Conservation (phyloP, 768 basidiomycete genomes). For the Rhizopogon salebrosus region DNA sequence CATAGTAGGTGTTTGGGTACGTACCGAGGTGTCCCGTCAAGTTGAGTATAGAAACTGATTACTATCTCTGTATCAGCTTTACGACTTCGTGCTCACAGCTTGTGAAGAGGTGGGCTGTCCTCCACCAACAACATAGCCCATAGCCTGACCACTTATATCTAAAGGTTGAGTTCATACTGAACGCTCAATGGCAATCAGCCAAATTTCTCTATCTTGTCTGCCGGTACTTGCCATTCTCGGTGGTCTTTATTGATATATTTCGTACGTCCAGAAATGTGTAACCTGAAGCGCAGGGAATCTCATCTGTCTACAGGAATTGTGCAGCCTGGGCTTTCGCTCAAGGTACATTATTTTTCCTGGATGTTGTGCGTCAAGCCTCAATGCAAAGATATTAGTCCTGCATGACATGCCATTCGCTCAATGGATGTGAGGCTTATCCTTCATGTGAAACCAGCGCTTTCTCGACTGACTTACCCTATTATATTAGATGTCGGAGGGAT, state of each 20-base stretch:
- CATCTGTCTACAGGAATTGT: not conserved
- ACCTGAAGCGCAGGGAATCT: not conserved
- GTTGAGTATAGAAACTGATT: conserved; percentile 21
- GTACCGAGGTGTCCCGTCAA: too few relatives aligned
- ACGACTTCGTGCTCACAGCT: not conserved
- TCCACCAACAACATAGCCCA: not conserved
- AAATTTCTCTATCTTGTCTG: not conserved
- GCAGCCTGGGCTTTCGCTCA: not conserved
- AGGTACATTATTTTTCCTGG: not conserved
- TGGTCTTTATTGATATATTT: not conserved
- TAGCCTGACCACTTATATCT: conserved; percentile 44
- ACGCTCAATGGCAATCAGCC: not conserved
- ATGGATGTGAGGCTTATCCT: not conserved
- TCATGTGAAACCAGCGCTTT: not conserved
- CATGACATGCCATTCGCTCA: not conserved
- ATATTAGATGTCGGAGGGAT: not conserved
- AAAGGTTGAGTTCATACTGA: not conserved
- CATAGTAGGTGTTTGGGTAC: too few relatives aligned
- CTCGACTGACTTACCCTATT: not conserved
- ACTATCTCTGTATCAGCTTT: conserved; percentile 29
- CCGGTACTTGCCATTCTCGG: not conserved
- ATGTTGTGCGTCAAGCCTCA: conserved; percentile 9
- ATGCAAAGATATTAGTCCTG: not conserved
- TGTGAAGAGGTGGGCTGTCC: not conserved
- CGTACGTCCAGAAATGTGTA: not conserved